These are phyloP conservation scores for Chlamydomonas incerta DNA, from an alignment of 139 green algal genomes.

Conservation along the genomic window DNA sequence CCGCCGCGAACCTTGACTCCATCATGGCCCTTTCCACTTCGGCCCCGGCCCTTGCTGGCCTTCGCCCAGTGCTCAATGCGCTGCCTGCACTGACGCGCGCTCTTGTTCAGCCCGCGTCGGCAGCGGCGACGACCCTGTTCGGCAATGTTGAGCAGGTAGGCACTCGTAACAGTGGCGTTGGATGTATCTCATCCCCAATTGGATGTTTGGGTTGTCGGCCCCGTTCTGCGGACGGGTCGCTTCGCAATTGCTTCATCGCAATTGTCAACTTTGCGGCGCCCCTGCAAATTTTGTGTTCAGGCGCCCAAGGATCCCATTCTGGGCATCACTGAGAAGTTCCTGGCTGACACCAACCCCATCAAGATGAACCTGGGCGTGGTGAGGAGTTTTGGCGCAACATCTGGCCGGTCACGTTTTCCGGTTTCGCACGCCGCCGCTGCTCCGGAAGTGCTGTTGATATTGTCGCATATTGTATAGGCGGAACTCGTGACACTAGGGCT, in stretches of 20 bases:
- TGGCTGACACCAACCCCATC: conserved; percentile 76
- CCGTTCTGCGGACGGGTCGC: not conserved
- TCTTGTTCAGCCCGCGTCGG: not conserved
- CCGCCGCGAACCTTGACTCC: too few species aligned
- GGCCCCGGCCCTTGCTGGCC: too few species aligned
- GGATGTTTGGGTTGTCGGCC: not conserved
- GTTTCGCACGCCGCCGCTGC: too few species aligned
- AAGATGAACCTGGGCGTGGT: conserved; percentile 96
- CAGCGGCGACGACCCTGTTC: not conserved
- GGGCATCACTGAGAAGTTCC: conserved; percentile 77
- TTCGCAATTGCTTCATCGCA: not conserved
- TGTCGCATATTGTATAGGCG: too few species aligned
- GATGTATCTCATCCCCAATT: not conserved
- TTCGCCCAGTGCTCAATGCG: not conserved
- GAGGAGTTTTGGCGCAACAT: conserved; percentile 5
- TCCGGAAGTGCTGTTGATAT: too few species aligned
- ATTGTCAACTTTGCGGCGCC: not conserved
- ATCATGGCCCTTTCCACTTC: too few species aligned
- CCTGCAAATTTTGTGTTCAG: not conserved
- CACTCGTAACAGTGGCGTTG: not conserved
- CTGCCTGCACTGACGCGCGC: not conserved
- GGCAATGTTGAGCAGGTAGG: not conserved
- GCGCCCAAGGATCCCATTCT: conserved; percentile 71
- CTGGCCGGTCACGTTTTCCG: too few species aligned
- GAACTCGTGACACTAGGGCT: too few species aligned